These are phyloP conservation scores for Butyriboletus appendiculatus DNA, from an alignment of 1,284 basidiomycete genomes.

Conservation along the genomic window DNA sequence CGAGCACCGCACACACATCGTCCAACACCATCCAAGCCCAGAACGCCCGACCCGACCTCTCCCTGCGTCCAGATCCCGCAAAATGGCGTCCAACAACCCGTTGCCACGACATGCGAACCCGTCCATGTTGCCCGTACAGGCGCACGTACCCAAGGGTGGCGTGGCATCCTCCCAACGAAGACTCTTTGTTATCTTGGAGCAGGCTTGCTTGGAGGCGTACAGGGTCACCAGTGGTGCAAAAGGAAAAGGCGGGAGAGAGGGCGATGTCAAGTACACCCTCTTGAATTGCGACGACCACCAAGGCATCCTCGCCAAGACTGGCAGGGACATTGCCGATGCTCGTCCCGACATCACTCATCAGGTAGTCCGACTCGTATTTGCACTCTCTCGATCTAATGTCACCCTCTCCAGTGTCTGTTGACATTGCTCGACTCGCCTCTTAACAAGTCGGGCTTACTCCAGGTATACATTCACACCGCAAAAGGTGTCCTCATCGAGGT, in stretches of 20 bases:
- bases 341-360: slow-evolving; percentile 99
- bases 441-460: slow-evolving; percentile 95
- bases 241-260: slow-evolving; percentile 53
- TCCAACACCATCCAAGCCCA: slow-evolving; percentile 17
- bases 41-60: slow-evolving; percentile 49
- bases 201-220: slow-evolving; percentile 96
- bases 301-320: slow-evolving; percentile 96
- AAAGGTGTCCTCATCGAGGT: slow-evolving; percentile 98
- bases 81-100: slow-evolving; percentile 43
- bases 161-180: slow-evolving; percentile 61
- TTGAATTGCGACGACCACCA: slow-evolving; percentile 99
- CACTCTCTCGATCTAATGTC: slow-evolving; percentile 4
- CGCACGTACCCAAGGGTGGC: slow-evolving; percentile 72
- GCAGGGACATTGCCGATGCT: slow-evolving; percentile 97
- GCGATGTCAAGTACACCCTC: slow-evolving; percentile 94
- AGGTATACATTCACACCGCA: slow-evolving; percentile 98
- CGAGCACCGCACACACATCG: not conserved
- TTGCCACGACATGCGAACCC: slow-evolving; percentile 59
- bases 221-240: slow-evolving; percentile 70
- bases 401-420: slow-evolving; percentile 74
- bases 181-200: slow-evolving; percentile 90
- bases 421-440: slow-evolving; percentile 97
- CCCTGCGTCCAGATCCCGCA: slow-evolving; percentile 49
- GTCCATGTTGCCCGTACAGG: slow-evolving; percentile 77
- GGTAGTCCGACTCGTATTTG: slow-evolving; percentile 44